phyloP scores from a whole-genome alignment of 345 rosid genomes.

The Bruguiera parviflora region DNA sequence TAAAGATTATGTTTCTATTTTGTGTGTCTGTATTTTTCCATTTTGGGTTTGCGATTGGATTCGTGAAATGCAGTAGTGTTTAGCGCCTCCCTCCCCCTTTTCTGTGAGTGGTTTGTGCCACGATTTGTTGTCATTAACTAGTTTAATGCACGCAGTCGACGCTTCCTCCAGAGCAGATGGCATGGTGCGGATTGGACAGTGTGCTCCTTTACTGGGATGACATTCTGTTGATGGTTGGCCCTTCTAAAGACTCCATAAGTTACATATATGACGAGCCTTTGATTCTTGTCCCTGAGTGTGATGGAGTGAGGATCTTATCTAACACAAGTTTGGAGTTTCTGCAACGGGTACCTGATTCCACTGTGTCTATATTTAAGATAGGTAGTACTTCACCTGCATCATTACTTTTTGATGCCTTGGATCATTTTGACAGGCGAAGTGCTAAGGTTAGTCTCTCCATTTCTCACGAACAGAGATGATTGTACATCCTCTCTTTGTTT shows the following conservation, averaged over 20 bases:
- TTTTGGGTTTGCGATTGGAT: neutral
- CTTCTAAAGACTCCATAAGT: conserved; percentile 71
- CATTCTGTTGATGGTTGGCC: conserved; percentile 91
- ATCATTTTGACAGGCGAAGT: conserved; percentile 93
- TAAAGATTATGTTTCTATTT: conserved; percentile 21
- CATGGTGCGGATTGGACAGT: conserved; percentile 98
- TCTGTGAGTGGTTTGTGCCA: neutral
- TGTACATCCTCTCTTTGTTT: neutral
- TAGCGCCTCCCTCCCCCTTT: no score
- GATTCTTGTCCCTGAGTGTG: conserved; percentile 87
- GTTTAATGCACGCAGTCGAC: conserved; percentile 53
- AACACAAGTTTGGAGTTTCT: conserved; percentile 86
- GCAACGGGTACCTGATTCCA: conserved; percentile 94
- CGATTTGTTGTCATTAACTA: neutral
- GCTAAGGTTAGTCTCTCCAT: conserved; percentile 59
- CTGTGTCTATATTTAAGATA: conserved; percentile 85
- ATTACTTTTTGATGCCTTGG: conserved; percentile 84
- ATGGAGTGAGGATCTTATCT: conserved; percentile 92
- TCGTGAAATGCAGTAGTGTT: neutral
- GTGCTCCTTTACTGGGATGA: conserved; percentile 93
- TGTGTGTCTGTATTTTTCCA: neutral
- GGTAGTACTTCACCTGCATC: conserved; percentile 99
- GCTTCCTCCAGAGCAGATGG: conserved; percentile 94
- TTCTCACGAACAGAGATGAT: conserved; percentile 9
- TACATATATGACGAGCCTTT: conserved; percentile 87